phyloP scores from a whole-genome alignment of 2,329 filamentous ascomycete species.

The Curvularia verruculosa region DNA sequence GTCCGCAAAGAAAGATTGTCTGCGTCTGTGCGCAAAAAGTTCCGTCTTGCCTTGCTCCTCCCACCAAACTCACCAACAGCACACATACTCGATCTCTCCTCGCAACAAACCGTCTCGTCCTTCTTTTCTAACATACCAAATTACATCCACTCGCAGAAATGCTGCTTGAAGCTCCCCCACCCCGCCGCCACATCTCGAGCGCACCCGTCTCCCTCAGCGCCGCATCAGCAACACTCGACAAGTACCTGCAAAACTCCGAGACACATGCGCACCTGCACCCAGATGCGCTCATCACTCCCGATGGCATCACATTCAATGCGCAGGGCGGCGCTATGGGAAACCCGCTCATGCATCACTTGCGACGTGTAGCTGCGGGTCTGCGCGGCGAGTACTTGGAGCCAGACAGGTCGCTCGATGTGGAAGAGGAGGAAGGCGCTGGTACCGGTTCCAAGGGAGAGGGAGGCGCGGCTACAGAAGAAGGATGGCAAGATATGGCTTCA shows the following conservation, averaged over 20 bases:
- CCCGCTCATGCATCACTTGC: conserved; percentile 60
- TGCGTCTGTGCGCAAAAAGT: conserved; percentile 44
- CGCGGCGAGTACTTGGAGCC: conserved; percentile 58
- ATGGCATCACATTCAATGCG: conserved; percentile 52
- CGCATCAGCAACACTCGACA: conserved; percentile 47
- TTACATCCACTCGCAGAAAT: conserved; percentile 26
- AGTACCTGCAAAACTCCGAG: conserved; percentile 51
- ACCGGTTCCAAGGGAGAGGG: conserved; percentile 18
- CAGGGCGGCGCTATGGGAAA: conserved; percentile 53
- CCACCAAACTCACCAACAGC: not conserved
- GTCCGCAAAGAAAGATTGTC: conserved; percentile 24
- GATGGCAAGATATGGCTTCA: conserved; percentile 53
- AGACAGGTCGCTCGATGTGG: conserved; percentile 51
- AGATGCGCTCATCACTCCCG: conserved; percentile 53
- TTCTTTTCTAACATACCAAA: not conserved
- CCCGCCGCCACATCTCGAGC: conserved; percentile 42
- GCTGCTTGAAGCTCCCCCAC: conserved; percentile 46
- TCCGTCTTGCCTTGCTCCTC: conserved; percentile 1
- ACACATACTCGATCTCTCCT: not conserved
- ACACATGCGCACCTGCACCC: conserved; percentile 56
- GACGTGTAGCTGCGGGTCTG: conserved; percentile 60
- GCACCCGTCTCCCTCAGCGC: conserved; percentile 38
- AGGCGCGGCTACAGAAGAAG: conserved; percentile 22
- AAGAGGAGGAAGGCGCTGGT: conserved; percentile 23
- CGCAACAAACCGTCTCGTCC: not conserved